Evolutionary conservation across 345 rosid genomes (phyloP), one percentile per base, ranked within the genome.

Genomic region (Brassica napus): DNA sequence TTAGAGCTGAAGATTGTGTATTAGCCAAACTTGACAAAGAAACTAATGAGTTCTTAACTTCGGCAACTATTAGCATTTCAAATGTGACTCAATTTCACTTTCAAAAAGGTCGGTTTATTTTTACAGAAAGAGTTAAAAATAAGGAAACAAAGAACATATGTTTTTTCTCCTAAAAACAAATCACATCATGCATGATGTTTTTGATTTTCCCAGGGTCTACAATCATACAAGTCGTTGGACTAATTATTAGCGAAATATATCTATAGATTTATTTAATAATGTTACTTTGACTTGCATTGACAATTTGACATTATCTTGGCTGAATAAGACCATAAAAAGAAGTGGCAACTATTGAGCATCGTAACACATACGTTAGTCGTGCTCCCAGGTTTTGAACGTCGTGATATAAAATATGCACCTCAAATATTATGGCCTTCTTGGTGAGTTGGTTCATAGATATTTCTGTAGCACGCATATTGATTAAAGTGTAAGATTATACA

Each of bases 21-120:
- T 64, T 55, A 49, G 55, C 57, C 72, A 76, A 76, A 66, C 24
- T 75, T 66, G 79, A 37, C 8, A 57, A 67, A 63, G 18, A 65
- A 65, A 65, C 65, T 65, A 30, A 24, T 6, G 21, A 73, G 8
- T 37, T 66, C 8, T 31, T 12, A 47, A 23, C 23, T 58, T 60
- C 68, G 68, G 58, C 30, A 60, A 64, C 70, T 61, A 47, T 21
- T 28, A 15, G 3, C 3, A 18, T 54, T 74, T n/a, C 52, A 30
- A 0, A 37, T 30, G 58, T 57, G 73, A 39, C 73, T 67, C 30
- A 12, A 37, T 67, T 58, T 9, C 18, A 39, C n/a, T 55, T 16
- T 37, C 24, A 52, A 35, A n/a, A 54, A 4, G 35, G 3, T 14
- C 10, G 71, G 23, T 65, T 32, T 24, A 21, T 52, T 34, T 30